phyloP scores from a whole-genome alignment of 2,329 filamentous ascomycete species.

The Neocatenulostroma microsporum region DNA sequence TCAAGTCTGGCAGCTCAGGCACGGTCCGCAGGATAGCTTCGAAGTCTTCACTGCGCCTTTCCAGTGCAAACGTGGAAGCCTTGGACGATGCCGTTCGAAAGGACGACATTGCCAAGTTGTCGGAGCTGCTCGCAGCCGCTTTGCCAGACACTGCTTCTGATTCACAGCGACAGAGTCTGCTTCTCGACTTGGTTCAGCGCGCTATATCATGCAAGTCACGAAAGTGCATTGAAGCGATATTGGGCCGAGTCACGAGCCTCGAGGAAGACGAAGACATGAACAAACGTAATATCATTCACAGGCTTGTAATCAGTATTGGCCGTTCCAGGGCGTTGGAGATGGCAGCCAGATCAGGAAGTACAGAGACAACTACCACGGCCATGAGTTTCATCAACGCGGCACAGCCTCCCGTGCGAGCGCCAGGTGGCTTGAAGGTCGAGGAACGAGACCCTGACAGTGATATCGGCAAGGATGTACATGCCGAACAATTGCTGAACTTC shows the following conservation, averaged over 20 bases:
- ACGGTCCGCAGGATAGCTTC: constrained; percentile 72
- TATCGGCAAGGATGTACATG: constrained; percentile 61
- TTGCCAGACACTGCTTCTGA: constrained; percentile 34
- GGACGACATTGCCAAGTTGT: constrained; percentile 55
- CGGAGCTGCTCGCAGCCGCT: constrained; percentile 32
- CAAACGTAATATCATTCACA: constrained; percentile 84
- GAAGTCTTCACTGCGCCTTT: constrained; percentile 65
- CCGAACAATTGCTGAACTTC: constrained; percentile 58
- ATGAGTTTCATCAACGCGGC: constrained; percentile 77
- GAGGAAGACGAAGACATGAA: constrained; percentile 91
- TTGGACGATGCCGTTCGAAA: constrained; percentile 64
- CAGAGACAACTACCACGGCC: constrained; percentile 43
- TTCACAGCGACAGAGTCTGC: constrained; percentile 53
- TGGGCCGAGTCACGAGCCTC: constrained; percentile 61
- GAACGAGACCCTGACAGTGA: constrained; percentile 55
- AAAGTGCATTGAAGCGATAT: constrained; percentile 61
- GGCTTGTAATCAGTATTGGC: constrained; percentile 85
- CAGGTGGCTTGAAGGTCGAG: constrained; percentile 55
- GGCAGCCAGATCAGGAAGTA: constrained; percentile 17
- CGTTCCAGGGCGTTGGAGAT: constrained; percentile 55
- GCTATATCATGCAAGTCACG: constrained; percentile 64
- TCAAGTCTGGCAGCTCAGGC: constrained; percentile 49
- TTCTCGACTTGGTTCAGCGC: constrained; percentile 72
- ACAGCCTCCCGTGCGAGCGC: constrained; percentile 56
- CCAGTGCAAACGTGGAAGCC: constrained; percentile 59